A percentile compares a stretch with the other conserved stretches of the same genome.
These are phyloP conservation scores for Boletus rex-veris DNA, from an alignment of 768 basidiomycete genomes.

Conservation along the genomic window DNA sequence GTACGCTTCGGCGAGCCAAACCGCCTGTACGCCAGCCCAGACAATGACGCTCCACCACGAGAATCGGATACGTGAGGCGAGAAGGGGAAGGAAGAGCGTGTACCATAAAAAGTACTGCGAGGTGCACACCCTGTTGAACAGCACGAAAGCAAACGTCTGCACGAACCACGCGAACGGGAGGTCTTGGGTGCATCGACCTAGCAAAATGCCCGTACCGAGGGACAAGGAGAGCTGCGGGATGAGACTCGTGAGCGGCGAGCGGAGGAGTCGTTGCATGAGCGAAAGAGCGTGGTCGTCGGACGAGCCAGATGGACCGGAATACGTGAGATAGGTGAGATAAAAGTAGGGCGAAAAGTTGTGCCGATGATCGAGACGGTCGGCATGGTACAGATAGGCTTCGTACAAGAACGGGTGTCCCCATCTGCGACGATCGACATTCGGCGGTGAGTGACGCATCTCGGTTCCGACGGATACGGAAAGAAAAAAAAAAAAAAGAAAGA, in stretches of 20 bases:
- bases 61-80: slow-evolving; percentile 65
- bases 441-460: neutral
- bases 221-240: slow-evolving; percentile 77
- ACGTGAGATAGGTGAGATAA: slow-evolving; percentile 88
- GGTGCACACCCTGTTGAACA: slow-evolving; percentile 98
- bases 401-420: slow-evolving; percentile 94
- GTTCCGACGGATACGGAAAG: neutral
- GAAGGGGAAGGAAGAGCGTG: slow-evolving; percentile 78
- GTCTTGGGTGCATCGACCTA: slow-evolving; percentile 55
- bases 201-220: slow-evolving; percentile 67
- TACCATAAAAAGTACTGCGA: slow-evolving; percentile 99
- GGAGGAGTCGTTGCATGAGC: slow-evolving; percentile 43
- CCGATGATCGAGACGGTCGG: slow-evolving; percentile 88
- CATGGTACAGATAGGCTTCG: slow-evolving; percentile 92
- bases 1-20: slow-evolving; percentile 93
- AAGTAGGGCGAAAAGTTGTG: slow-evolving; percentile 99
- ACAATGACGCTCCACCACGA: slow-evolving; percentile 44
- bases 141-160: slow-evolving; percentile 87
- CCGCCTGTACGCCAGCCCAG: slow-evolving; percentile 77
- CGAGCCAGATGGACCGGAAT: slow-evolving; percentile 42
- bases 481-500: slow-evolving; percentile 14
- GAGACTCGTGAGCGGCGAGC: slow-evolving; percentile 80
- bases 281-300: slow-evolving; percentile 19
- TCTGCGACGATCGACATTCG: slow-evolving; percentile 37
- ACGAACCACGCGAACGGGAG: slow-evolving; percentile 86